A percentile compares a stretch with the other conserved stretches of the same genome.
These are phyloP conservation scores for Trichoderma simmonsii DNA, from an alignment of 2,329 filamentous ascomycete species.

Conservation along the genomic window DNA sequence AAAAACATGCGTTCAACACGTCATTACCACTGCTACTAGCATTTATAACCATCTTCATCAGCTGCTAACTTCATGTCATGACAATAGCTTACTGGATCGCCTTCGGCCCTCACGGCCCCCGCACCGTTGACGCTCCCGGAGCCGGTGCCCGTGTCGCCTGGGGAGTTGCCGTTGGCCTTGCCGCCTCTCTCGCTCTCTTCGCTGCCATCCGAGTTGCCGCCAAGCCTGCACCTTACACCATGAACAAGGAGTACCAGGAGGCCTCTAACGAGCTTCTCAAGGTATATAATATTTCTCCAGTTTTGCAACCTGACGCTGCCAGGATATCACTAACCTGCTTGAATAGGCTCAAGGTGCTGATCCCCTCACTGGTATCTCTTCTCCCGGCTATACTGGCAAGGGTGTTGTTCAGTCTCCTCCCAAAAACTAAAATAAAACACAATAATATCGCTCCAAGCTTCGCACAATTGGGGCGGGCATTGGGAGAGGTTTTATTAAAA, in stretches of 20 bases:
- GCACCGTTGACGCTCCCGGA: conserved; percentile 76
- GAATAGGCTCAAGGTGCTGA: conserved; percentile 78
- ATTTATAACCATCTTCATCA: background rate
- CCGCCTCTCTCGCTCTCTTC: conserved; percentile 69
- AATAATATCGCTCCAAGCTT: conserved; percentile 29
- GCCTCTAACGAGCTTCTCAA: conserved; percentile 89
- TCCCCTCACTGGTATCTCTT: conserved; percentile 79
- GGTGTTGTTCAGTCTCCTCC: conserved; percentile 73
- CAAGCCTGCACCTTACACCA: conserved; percentile 71
- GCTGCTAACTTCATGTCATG: conserved; percentile 39
- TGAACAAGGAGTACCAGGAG: conserved; percentile 98
- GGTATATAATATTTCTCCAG: conserved; percentile 45
- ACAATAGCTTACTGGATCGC: conserved; percentile 94
- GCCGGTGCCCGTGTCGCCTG: conserved; percentile 76
- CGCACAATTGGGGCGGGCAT: conserved; percentile 37
- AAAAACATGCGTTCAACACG: background rate
- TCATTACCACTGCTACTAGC: background rate
- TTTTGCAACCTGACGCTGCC: background rate
- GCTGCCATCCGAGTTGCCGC: conserved; percentile 67
- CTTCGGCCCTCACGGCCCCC: conserved; percentile 94
- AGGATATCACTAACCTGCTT: background rate
- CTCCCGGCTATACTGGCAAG: conserved; percentile 73
- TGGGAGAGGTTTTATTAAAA: conserved; percentile 30
- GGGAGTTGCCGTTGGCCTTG: conserved; percentile 68
- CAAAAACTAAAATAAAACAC: conserved; percentile 42